These are phyloP conservation scores for Zizania latifolia DNA, from an alignment of 176 grass and related monocot species.

Conservation along the genomic window DNA sequence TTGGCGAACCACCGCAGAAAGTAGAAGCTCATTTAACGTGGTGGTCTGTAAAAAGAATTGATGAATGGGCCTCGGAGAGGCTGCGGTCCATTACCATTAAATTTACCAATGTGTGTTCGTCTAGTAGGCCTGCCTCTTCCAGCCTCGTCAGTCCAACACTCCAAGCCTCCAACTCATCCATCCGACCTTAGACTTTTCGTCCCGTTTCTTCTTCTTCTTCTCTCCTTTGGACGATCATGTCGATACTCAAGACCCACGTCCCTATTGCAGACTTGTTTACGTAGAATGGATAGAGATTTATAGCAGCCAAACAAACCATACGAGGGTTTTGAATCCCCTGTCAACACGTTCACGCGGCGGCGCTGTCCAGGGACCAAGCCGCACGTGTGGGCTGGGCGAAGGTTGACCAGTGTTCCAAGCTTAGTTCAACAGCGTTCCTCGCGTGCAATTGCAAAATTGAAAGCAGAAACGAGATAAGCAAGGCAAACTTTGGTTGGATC, in stretches of 20 bases:
- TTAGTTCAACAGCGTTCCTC: too few relatives aligned
- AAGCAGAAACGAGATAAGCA: too few relatives aligned
- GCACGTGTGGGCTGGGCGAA: not conserved
- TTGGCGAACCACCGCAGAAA: not conserved
- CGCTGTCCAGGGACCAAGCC: too few relatives aligned
- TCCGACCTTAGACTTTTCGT: not conserved
- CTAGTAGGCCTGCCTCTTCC: too few relatives aligned
- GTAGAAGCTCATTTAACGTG: not conserved
- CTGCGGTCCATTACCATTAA: too few relatives aligned
- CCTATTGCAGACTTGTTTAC: too few relatives aligned
- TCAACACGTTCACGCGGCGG: not conserved
- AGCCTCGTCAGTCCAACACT: not conserved
- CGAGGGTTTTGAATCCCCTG: not conserved
- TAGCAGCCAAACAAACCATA: too few relatives aligned
- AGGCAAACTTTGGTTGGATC: not conserved
- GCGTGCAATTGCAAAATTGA: too few relatives aligned
- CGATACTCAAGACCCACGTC: not conserved
- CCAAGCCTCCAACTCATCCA: too few relatives aligned
- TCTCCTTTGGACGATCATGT: not conserved
- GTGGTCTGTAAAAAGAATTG: not conserved
- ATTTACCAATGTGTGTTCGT: not conserved
- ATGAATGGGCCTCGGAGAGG: not conserved
- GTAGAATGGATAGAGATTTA: too few relatives aligned
- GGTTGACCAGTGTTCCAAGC: too few relatives aligned
- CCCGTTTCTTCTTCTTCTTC: not conserved